Conservation (phyloP, 306 rosid genomes). For the Betula pendula region DNA sequence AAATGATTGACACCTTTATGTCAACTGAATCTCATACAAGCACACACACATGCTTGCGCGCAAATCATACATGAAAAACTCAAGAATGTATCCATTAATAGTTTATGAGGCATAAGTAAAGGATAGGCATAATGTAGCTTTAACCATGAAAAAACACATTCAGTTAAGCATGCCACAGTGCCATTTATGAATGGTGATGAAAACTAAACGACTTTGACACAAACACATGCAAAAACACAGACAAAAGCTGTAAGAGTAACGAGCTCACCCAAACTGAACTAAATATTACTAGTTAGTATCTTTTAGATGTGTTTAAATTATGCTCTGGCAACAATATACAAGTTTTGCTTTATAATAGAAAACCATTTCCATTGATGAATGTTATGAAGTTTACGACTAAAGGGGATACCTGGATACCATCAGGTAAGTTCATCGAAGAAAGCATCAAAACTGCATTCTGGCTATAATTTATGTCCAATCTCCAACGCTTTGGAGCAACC, state of each 20-base stretch:
- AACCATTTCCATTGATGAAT: not conserved
- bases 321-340: not conserved
- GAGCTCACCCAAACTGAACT: not conserved
- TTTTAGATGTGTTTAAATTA: not conserved
- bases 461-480: slow-evolving; percentile 76
- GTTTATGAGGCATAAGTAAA: not conserved
- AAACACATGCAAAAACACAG: not conserved
- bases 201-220: not conserved
- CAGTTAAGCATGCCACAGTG: not conserved
- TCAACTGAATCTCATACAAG: not conserved
- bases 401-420: slow-evolving; percentile 82
- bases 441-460: slow-evolving; percentile 89
- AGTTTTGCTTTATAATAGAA: not conserved
- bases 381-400: not conserved
- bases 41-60: too few species aligned
- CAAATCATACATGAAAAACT: too few species aligned
- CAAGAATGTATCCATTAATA: too few species aligned
- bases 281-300: not conserved
- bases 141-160: not conserved
- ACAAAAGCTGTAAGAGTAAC: not conserved
- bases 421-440: slow-evolving; percentile 93
- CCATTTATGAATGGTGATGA: not conserved
- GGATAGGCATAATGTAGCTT: not conserved
- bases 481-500: slow-evolving; percentile 95
- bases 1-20: not conserved